Evolutionary conservation across 2,329 filamentous ascomycete genomes (phyloP).

Genomic region (Talaromyces sp.): DNA sequence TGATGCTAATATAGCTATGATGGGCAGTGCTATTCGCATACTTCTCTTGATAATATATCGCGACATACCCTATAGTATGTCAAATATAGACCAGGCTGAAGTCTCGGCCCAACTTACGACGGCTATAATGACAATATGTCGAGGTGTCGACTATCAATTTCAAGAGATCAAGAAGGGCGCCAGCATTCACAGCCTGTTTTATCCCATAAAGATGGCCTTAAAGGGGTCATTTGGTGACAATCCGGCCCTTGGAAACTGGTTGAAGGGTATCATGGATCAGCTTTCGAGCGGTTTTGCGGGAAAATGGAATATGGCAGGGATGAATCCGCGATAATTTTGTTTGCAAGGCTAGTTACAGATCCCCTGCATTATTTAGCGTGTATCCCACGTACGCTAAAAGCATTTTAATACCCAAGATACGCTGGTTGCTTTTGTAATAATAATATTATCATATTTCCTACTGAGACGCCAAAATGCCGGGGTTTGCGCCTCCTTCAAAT

Average conservation of each 20-base stretch:
- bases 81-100: neutral
- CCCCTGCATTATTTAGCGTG: neutral
- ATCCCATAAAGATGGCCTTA: constrained; percentile 1
- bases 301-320: neutral
- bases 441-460: no score
- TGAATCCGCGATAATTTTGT: neutral
- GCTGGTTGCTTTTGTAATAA: no score
- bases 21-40: neutral
- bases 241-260: neutral
- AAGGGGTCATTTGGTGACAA: neutral
- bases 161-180: neutral
- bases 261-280: constrained; percentile 5
- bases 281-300: neutral
- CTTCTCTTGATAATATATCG: neutral
- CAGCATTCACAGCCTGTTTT: neutral
- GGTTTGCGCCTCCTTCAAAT: no score
- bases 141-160: constrained; percentile 1
- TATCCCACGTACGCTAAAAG: no score
- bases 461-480: no score
- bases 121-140: constrained; percentile 4
- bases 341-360: neutral
- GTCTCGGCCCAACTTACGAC: neutral
- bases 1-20: neutral
- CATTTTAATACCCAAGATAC: no score
- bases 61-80: neutral